A percentile compares a stretch with the other conserved stretches of the same genome.
Conservation (phyloP, 371 early-diverging fungal species). For the Mortierella sp. region DNA sequence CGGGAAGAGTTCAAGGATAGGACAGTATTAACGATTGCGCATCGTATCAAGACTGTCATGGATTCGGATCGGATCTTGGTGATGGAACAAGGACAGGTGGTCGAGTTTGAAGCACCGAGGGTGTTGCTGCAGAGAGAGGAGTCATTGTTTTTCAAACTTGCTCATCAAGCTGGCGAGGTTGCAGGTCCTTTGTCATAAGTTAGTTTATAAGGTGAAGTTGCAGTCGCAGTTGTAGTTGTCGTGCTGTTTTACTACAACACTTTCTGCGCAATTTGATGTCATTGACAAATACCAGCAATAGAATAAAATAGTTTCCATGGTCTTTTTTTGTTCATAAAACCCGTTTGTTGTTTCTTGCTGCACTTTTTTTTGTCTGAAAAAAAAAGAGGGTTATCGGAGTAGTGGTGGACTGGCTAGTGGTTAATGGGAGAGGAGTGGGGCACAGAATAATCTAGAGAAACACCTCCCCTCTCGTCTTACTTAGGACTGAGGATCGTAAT, state of each 20-base stretch:
- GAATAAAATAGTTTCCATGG: no score
- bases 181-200: not conserved
- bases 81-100: slow-evolving; percentile 82
- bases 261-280: not conserved
- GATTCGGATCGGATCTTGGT: slow-evolving; percentile 92
- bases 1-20: slow-evolving; percentile 76
- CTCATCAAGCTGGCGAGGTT: slow-evolving; percentile 43
- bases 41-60: slow-evolving; percentile 90
- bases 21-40: slow-evolving; percentile 84
- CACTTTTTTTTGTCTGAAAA: no score
- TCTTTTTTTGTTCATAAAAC: no score
- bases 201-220: no score
- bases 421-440: no score
- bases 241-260: not conserved
- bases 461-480: no score
- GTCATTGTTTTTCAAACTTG: slow-evolving; percentile 35
- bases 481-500: not conserved
- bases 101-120: slow-evolving; percentile 79
- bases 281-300: no score
- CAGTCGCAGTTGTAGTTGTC: no score
- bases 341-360: no score
- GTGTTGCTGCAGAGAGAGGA: slow-evolving; percentile 58
- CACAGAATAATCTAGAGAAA: not conserved
- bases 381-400: no score
- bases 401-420: no score